phyloP scores from a whole-genome alignment of 2,329 filamentous ascomycete genomes.

The Pestalotiopsis sp. region DNA sequence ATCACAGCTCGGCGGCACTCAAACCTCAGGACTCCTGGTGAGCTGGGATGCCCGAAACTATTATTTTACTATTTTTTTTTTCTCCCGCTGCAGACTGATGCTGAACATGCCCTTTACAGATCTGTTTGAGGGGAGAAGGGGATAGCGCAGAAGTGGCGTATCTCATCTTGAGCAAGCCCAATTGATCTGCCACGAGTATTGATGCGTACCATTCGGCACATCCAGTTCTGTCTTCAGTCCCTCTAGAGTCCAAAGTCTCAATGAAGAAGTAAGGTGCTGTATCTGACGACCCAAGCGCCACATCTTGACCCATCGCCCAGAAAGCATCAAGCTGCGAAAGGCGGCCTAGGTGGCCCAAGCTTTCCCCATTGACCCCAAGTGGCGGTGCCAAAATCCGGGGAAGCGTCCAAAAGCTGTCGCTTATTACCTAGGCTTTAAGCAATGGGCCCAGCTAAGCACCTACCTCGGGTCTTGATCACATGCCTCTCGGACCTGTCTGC shows the following conservation, averaged over 20 bases:
- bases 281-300: background rate
- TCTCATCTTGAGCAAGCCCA: too few species aligned
- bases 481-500: background rate
- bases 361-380: background rate
- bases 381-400: conserved; percentile 11
- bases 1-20: background rate
- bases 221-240: too few species aligned
- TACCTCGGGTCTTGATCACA: conserved; percentile 11
- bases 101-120: too few species aligned
- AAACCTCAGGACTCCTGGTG: too few species aligned
- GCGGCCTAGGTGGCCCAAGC: background rate
- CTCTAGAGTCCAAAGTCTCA: background rate
- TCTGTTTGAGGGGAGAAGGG: too few species aligned
- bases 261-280: background rate
- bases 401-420: background rate
- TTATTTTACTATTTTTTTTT: too few species aligned
- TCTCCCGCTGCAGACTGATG: too few species aligned
- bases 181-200: too few species aligned
- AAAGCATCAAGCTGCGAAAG: background rate
- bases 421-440: background rate
- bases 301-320: background rate
- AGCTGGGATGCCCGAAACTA: too few species aligned
- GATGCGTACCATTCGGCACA: too few species aligned
- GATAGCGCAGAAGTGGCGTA: too few species aligned
- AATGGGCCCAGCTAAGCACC: conserved; percentile 1